phyloP scores from a whole-genome alignment of 176 grass and related monocot genomes.

The Cymbopogon citratus region DNA sequence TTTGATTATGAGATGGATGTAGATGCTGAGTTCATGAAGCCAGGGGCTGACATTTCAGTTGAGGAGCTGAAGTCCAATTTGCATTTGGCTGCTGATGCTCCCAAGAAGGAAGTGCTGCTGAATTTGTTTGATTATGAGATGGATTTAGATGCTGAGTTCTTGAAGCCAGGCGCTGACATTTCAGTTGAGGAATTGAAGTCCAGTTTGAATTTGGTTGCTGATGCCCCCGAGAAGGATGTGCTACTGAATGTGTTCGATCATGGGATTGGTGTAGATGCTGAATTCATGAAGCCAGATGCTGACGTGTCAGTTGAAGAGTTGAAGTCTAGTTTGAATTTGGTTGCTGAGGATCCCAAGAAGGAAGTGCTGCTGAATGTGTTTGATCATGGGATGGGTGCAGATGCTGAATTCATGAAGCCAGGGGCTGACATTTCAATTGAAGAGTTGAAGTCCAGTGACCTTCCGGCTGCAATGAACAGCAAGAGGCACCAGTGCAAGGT shows the following conservation, averaged over 20 bases:
- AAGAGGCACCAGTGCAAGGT: constrained; percentile 27
- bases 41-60: neutral
- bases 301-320: constrained; percentile 7
- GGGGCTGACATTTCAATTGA: constrained; percentile 8
- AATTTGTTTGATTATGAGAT: constrained; percentile 19
- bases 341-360: neutral
- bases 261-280: neutral
- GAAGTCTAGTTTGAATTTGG: neutral
- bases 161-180: neutral
- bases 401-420: neutral
- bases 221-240: neutral
- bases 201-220: neutral
- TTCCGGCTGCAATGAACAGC: constrained; percentile 10
- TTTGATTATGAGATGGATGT: constrained; percentile 3
- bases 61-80: neutral
- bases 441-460: neutral
- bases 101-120: neutral
- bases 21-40: constrained; percentile 7
- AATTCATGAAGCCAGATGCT: neutral
- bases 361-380: constrained; percentile 15
- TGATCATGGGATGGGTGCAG: constrained; percentile 1
- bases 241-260: constrained; percentile 12
- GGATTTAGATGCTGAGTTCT: neutral
- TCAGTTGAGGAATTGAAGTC: neutral
- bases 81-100: neutral